Evolutionary conservation across 192 early-diverging fungal genomes (phyloP).

Genomic region (Spizellomyces punctatus): DNA sequence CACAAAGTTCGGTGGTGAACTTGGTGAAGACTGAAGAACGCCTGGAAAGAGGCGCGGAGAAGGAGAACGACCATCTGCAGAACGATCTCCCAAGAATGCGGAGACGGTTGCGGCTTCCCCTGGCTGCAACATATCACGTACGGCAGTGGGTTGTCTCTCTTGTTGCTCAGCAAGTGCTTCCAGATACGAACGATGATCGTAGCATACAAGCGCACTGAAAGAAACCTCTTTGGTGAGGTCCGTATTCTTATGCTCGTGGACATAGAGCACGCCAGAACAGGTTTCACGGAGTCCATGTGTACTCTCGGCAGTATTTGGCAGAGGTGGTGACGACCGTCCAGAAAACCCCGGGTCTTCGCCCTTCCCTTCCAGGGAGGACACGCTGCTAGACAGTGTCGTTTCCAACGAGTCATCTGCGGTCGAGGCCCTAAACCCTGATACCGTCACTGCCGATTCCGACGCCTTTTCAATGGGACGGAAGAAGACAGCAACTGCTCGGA

Average conservation of each 20-base stretch:
- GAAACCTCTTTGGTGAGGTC: constrained; percentile 72
- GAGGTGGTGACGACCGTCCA: constrained; percentile 8
- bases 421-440: neutral
- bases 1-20: neutral
- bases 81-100: neutral
- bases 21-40: neutral
- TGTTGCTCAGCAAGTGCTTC: neutral
- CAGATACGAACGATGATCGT: neutral
- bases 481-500: constrained; percentile 65
- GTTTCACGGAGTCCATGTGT: neutral
- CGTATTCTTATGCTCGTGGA: constrained; percentile 83
- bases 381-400: neutral
- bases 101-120: neutral
- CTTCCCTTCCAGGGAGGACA: neutral
- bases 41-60: too few species aligned
- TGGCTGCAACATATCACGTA: neutral
- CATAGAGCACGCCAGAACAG: constrained; percentile 61
- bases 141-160: neutral
- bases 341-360: neutral
- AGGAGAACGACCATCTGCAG: too few species aligned
- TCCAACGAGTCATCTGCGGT: too few species aligned
- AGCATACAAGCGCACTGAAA: constrained; percentile 61
- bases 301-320: neutral
- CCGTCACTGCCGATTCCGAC: neutral
- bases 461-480: constrained; percentile 52